phyloP scores from a whole-genome alignment of 495 filamentous ascomycete genomes.

The Hypoxylon fragiforme region DNA sequence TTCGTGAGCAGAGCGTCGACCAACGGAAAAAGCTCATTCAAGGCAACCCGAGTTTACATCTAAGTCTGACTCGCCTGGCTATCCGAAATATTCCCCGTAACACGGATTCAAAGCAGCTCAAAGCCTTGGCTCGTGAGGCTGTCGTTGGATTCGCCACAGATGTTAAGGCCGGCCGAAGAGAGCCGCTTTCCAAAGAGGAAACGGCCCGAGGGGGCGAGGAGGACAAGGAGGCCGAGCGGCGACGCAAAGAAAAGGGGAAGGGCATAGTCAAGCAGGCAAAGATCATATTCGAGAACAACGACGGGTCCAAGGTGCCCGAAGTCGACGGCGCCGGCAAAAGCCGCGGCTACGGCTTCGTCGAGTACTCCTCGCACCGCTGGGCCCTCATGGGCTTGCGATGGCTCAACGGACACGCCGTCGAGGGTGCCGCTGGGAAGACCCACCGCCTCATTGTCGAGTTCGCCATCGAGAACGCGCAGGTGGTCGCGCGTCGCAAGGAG shows the following conservation, averaged over 20 bases:
- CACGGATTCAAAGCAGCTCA: constrained; percentile 84
- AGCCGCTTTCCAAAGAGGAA: constrained; percentile 86
- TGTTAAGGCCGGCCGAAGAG: constrained; percentile 71
- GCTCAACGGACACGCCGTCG: constrained; percentile 81
- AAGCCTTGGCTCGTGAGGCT: constrained; percentile 84
- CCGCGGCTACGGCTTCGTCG: constrained; percentile 95
- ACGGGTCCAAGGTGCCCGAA: constrained; percentile 80
- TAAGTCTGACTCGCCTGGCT: constrained; percentile 90
- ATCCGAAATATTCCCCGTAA: constrained; percentile 89
- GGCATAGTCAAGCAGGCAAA: constrained; percentile 96
- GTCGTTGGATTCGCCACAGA: constrained; percentile 93
- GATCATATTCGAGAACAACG: constrained; percentile 83
- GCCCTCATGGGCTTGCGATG: constrained; percentile 94
- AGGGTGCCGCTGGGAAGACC: constrained; percentile 52
- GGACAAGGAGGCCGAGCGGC: constrained; percentile 76
- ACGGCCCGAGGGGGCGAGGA: constrained; percentile 71
- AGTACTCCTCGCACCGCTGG: constrained; percentile 91
- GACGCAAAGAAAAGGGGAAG: constrained; percentile 78
- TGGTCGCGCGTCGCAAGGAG: constrained; percentile 77
- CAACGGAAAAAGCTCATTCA: constrained; percentile 90
- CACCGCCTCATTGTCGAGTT: constrained; percentile 89
- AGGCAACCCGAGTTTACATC: constrained; percentile 83
- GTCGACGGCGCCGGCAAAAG: constrained; percentile 69
- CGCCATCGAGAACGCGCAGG: constrained; percentile 96
- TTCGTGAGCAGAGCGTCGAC: constrained; percentile 83